A percentile compares a stretch with the other conserved stretches of the same genome.
phyloP scores from a whole-genome alignment of 306 rosid genomes.

The Sesbania bispinosa region DNA sequence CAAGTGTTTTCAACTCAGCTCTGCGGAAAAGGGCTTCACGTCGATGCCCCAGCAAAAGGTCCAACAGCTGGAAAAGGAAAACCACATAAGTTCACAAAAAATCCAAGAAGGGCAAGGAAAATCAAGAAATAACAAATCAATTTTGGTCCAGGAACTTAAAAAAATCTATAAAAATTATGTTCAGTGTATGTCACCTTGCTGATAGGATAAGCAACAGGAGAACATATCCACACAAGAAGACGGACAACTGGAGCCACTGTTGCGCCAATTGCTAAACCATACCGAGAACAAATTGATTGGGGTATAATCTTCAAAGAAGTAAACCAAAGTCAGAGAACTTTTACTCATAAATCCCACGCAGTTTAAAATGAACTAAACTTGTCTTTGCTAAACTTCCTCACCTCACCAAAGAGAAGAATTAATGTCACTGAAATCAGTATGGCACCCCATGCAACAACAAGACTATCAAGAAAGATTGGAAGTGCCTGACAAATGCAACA shows the following conservation, averaged over 20 bases:
- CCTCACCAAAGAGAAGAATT: conserved; percentile 98
- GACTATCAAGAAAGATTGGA: conserved; percentile 85
- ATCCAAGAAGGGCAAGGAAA: neutral
- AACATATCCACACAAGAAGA: conserved; percentile 81
- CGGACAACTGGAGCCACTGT: conserved; percentile 81
- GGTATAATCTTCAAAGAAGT: conserved; percentile 72
- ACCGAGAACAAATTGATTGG: conserved; percentile 79
- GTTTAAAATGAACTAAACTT: too few relatives aligned
- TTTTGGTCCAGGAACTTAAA: neutral
- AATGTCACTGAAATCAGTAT: conserved; percentile 81
- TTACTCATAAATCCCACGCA: too few relatives aligned
- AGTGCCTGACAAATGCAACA: conserved; percentile 59
- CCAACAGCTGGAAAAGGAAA: conserved; percentile 70
- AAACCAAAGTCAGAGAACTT: conserved; percentile 25
- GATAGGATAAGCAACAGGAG: conserved; percentile 82
- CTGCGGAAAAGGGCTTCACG: conserved; percentile 82
- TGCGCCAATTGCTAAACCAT: conserved; percentile 91
- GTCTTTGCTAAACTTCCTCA: conserved; percentile 32
- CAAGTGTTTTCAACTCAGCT: conserved; percentile 98
- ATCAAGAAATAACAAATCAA: neutral
- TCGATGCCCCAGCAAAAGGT: conserved; percentile 77
- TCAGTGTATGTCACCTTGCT: conserved; percentile 64
- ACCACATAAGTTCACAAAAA: conserved; percentile 5
- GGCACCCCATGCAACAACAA: conserved; percentile 74
- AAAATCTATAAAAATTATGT: neutral